Conservation (phyloP, 371 early-diverging fungal genomes). For the Mortierella sp. region DNA sequence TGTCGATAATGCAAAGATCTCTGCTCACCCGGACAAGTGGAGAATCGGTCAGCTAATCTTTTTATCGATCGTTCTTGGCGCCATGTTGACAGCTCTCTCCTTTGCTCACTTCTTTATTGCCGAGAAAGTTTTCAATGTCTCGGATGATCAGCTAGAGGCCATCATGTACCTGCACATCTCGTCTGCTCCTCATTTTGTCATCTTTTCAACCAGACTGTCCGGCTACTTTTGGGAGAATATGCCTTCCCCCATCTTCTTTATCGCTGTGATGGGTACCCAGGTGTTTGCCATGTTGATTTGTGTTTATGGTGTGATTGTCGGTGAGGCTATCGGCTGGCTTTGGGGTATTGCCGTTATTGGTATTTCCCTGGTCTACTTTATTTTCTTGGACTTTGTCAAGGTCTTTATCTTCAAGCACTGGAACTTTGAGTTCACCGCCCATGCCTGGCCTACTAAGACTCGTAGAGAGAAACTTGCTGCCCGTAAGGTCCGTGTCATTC, state of each 20-base stretch:
- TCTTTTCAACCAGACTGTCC: constrained; percentile 91
- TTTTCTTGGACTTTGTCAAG: constrained; percentile 84
- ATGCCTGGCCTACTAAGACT: constrained; percentile 74
- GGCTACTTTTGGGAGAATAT: constrained; percentile 87
- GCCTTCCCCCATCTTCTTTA: constrained; percentile 85
- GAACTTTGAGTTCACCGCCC: constrained; percentile 80
- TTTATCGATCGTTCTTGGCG: constrained; percentile 74
- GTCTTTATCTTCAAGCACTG: constrained; percentile 76
- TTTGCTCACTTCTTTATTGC: constrained; percentile 79
- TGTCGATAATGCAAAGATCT: constrained; percentile 86
- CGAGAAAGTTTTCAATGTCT: constrained; percentile 19
- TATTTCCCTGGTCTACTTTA: constrained; percentile 72
- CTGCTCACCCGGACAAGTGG: constrained; percentile 87
- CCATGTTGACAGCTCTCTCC: constrained; percentile 73
- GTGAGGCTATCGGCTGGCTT: constrained; percentile 61
- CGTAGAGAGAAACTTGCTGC: constrained; percentile 69
- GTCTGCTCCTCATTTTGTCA: constrained; percentile 94
- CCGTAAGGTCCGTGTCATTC: constrained; percentile 59
- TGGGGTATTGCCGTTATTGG: constrained; percentile 68
- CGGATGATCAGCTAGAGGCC: constrained; percentile 62
- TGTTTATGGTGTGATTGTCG: constrained; percentile 72
- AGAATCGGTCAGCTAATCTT: constrained; percentile 85
- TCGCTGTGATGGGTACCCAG: constrained; percentile 91
- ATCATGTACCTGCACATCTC: constrained; percentile 91
- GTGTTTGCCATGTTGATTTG: constrained; percentile 91